Conservation (phyloP, 2,329 filamentous ascomycete species). For the Pestalotiopsis fici region DNA sequence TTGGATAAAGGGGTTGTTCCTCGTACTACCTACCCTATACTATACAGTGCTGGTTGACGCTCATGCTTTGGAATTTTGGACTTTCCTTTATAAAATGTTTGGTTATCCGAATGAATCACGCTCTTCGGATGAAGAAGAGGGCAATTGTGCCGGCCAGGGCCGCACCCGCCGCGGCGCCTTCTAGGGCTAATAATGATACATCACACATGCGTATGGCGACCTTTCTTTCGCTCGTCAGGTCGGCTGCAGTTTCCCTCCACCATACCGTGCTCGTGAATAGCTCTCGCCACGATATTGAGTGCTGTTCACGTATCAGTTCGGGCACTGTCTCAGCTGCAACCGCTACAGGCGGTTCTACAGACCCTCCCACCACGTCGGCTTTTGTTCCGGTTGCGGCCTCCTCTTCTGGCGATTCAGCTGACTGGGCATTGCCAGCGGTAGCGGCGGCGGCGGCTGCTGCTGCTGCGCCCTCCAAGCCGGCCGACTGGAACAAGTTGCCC, state of each 20-base stretch:
- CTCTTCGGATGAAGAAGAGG: conserved; percentile 29
- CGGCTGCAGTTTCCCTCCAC: conserved; percentile 52
- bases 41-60: neutral
- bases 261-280: conserved; percentile 38
- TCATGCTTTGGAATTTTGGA: neutral
- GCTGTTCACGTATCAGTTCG: conserved; percentile 15
- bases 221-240: conserved; percentile 66
- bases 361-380: neutral
- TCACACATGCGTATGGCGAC: conserved; percentile 69
- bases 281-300: conserved; percentile 40
- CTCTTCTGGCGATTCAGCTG: neutral
- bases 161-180: conserved; percentile 69
- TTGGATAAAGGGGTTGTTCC: neutral
- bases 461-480: conserved; percentile 36
- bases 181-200: conserved; percentile 67
- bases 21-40: neutral
- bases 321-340: conserved; percentile 12
- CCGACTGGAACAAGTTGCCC: conserved; percentile 9
- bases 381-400: neutral
- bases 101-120: conserved; percentile 14
- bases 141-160: conserved; percentile 56
- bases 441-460: conserved; percentile 20
- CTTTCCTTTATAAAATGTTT: neutral
- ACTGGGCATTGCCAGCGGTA: conserved; percentile 16
- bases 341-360: conserved; percentile 11